Conservation (phyloP, 306 rosid genomes). For the Cucumis cinereus region DNA sequence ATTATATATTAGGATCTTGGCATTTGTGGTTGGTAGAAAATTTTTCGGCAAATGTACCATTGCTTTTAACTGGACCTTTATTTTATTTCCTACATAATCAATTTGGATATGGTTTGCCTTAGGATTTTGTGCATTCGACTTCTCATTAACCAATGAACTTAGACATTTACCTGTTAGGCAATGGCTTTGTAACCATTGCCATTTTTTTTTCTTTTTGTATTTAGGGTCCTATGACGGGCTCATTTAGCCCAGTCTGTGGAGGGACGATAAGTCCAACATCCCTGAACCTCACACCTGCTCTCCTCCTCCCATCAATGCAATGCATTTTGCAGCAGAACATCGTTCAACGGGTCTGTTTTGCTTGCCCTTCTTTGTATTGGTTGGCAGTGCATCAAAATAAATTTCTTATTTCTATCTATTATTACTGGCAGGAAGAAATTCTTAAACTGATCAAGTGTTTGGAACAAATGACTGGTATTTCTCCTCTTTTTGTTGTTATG, state of each 20-base stretch:
- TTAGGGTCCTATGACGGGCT: slow-evolving; percentile 57
- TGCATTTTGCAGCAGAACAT: slow-evolving; percentile 68
- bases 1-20: background rate
- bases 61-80: background rate
- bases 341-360: slow-evolving; percentile 57
- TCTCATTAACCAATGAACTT: slow-evolving; percentile 17
- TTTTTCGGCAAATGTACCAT: background rate
- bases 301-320: slow-evolving; percentile 61
- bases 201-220: slow-evolving; percentile 24
- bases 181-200: slow-evolving; percentile 44
- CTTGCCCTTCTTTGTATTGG: background rate
- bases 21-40: background rate
- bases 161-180: slow-evolving; percentile 38
- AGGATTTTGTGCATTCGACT: background rate
- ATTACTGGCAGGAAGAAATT: slow-evolving; percentile 64
- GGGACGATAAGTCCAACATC: slow-evolving; percentile 43
- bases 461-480: slow-evolving; percentile 71
- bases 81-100: background rate
- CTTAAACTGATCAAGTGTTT: slow-evolving; percentile 65
- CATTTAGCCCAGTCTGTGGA: slow-evolving; percentile 34
- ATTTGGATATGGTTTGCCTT: background rate
- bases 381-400: slow-evolving; percentile 10
- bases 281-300: slow-evolving; percentile 23
- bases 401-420: slow-evolving; percentile 6
- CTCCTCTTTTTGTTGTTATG: background rate